A percentile compares a stretch with the other conserved stretches of the same genome.
phyloP scores from a whole-genome alignment of 2,329 filamentous ascomycete genomes.

The Pseudopyrenochaeta lycopersici region DNA sequence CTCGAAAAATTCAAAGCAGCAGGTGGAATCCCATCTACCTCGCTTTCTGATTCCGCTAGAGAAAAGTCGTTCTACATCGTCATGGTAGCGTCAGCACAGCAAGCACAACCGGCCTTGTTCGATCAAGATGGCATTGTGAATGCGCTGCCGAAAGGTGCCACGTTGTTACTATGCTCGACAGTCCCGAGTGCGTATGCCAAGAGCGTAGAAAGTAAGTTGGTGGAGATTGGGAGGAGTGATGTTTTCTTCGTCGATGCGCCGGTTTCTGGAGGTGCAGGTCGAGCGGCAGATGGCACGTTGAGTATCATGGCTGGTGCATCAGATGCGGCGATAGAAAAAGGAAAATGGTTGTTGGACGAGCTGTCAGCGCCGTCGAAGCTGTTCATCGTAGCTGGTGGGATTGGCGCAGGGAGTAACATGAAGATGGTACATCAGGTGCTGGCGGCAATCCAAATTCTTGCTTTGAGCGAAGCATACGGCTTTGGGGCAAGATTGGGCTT shows the following conservation, averaged over 20 bases:
- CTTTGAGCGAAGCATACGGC: constrained; percentile 65
- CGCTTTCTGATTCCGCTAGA: constrained; percentile 68
- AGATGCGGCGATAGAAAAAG: constrained; percentile 65
- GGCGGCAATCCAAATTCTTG: constrained; percentile 66
- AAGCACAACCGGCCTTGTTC: constrained; percentile 73
- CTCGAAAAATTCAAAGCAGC: constrained; percentile 71
- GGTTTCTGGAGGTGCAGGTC: constrained; percentile 74
- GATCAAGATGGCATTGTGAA: constrained; percentile 62
- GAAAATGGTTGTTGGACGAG: constrained; percentile 66
- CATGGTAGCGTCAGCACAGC: constrained; percentile 79
- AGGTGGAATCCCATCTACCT: constrained; percentile 67
- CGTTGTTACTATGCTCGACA: constrained; percentile 74
- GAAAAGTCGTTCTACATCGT: constrained; percentile 70
- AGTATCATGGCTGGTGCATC: constrained; percentile 77
- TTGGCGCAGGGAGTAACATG: constrained; percentile 64
- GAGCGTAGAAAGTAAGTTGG: constrained; percentile 66
- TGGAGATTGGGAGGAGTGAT: constrained; percentile 65
- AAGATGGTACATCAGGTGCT: constrained; percentile 68
- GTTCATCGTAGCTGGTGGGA: constrained; percentile 61
- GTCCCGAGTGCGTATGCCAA: constrained; percentile 73
- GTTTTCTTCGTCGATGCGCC: constrained; percentile 75
- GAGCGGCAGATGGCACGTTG: constrained; percentile 75
- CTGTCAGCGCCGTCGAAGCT: constrained; percentile 71
- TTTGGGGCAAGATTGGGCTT: constrained; percentile 63
- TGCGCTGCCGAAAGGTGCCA: constrained; percentile 64